Evolutionary conservation across 176 grass and related monocot species (phyloP), one percentile per base, ranked within the genome.

Genomic region (Oryza longistaminata): DNA sequence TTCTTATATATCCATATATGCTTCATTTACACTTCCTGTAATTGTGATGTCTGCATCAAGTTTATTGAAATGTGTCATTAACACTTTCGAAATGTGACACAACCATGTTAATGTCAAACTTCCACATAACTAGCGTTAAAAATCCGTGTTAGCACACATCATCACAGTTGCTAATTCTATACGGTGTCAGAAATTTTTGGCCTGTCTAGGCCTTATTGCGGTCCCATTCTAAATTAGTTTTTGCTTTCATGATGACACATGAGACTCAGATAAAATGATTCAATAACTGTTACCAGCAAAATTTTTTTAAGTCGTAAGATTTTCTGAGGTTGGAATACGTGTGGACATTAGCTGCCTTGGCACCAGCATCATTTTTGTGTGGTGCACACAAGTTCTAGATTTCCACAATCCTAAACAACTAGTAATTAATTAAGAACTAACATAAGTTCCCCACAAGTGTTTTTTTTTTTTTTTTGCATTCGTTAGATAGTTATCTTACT

Each of bases 321-420:
- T 88, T 9, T 3, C 39, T 29, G 4, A 17, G 27, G 19, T 61
- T 64, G 8, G 12, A 66, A 75, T 11, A 26, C 42, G 35, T 75
- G 27, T 62, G 42, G 74, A 16, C 40, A 74, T 29, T 49, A 75
- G 21, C 42, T 66, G 58, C 26, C n/a, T 31, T 15, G 34, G 24
- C 9, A 13, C 46, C 15, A 82, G 25, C 64, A 64, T 66, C 61
- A 64, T 73, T 72, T 83, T 6, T 64, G 17, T 52, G 53, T 73
- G 74, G 34, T 19, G 21, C 43, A 73, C 24, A 35, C 24, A 35
- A 46, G 53, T 78, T 22, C 48, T 73, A 66, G 13, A 50, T 66
- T 78, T 78, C 3, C 68, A 55, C 66, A 55, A 73, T 71, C 24
- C 60, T 33, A 75, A 73, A 80, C 52, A 45, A 75, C 34, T 29